phyloP scores from a whole-genome alignment of 495 filamentous ascomycete genomes.

The Aspergillus kassunensis region DNA sequence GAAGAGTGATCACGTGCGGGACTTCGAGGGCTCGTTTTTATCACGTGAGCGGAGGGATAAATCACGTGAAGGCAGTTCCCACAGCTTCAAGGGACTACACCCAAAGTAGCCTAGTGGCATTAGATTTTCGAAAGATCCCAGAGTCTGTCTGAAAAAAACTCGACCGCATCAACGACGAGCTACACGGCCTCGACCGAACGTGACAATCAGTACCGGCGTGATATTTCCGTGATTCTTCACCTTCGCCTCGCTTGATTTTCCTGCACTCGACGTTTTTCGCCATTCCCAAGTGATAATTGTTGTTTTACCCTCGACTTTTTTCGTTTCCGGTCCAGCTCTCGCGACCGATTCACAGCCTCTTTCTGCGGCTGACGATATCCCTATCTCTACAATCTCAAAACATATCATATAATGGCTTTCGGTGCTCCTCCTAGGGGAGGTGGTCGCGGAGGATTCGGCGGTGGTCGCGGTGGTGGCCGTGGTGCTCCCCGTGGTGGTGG shows the following conservation, averaged over 20 bases:
- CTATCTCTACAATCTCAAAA: conserved; percentile 21
- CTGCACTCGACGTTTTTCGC: conserved; percentile 11
- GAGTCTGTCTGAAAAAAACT: conserved; percentile 43
- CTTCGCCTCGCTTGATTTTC: conserved; percentile 10
- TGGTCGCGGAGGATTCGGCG: conserved; percentile 18
- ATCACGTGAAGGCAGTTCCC: conserved; percentile 27
- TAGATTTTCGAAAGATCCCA: conserved; percentile 47
- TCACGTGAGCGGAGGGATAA: conserved; percentile 20
- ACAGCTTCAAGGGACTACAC: conserved; percentile 13
- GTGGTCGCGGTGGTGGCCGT: conserved; percentile 21
- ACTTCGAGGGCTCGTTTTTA: neutral
- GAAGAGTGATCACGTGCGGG: too few relatives aligned
- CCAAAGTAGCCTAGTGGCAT: conserved; percentile 30
- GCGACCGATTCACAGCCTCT: conserved; percentile 10
- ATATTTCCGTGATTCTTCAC: conserved; percentile 21
- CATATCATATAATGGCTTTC: conserved; percentile 39
- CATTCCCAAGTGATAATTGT: conserved; percentile 5
- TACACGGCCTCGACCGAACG: conserved; percentile 36
- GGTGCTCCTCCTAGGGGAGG: conserved; percentile 26
- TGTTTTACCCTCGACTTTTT: conserved; percentile 9
- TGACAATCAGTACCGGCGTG: conserved; percentile 26
- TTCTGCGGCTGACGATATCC: conserved; percentile 12
- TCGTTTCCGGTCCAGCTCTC: conserved; percentile 5
- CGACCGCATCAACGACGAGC: conserved; percentile 43
- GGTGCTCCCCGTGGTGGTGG: conserved; percentile 20